phyloP scores from a whole-genome alignment of 352 stramenopile genomes.

The Globisporangium splendens region DNA sequence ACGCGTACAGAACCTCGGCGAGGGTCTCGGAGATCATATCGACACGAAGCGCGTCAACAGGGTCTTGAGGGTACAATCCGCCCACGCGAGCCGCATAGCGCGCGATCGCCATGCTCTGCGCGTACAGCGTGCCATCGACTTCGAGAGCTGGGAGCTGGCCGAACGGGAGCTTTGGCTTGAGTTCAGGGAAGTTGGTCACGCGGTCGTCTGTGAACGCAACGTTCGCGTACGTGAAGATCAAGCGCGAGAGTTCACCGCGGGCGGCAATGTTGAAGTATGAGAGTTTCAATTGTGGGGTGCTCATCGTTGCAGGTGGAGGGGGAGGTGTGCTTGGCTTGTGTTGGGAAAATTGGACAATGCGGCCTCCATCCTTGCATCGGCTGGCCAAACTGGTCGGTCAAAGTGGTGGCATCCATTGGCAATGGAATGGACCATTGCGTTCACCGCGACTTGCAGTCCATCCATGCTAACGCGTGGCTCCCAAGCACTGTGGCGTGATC shows the following conservation, averaged over 20 bases:
- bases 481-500: no score
- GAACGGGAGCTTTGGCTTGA: constrained; percentile 51
- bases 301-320: neutral
- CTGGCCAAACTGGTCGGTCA: neutral
- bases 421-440: no score
- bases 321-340: constrained; percentile 18
- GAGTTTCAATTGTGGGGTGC: constrained; percentile 37
- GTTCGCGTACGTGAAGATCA: constrained; percentile 45
- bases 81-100: constrained; percentile 50
- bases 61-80: constrained; percentile 58
- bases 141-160: constrained; percentile 50
- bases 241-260: constrained; percentile 54
- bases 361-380: constrained; percentile 18
- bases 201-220: constrained; percentile 62
- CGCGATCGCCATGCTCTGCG: constrained; percentile 56
- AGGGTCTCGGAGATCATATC: constrained; percentile 51
- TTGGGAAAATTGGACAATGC: constrained; percentile 7
- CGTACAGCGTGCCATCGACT: constrained; percentile 42
- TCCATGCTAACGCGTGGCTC: no score
- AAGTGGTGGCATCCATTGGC: no score
- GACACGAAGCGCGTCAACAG: constrained; percentile 46
- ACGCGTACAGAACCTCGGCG: constrained; percentile 25
- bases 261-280: constrained; percentile 62
- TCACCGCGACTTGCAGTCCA: no score
- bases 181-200: constrained; percentile 36